Base-by-base conservation (phyloP, 805 yeast species). In the Huiozyma naganishii region DNA sequence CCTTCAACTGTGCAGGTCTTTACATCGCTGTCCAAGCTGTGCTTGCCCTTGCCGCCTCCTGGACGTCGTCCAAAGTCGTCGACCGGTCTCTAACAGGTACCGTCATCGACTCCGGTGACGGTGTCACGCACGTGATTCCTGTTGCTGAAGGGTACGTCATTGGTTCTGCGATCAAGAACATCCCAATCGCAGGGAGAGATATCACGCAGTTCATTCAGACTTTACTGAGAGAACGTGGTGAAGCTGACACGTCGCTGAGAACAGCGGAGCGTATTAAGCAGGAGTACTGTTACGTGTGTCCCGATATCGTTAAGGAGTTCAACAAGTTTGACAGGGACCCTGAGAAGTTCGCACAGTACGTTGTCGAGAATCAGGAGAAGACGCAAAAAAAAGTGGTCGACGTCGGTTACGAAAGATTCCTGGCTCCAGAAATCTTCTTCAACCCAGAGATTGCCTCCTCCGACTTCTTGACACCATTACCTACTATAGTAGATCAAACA, bases 1-100 rank as follows among this genome's bases (percentile, higher is more conserved):
- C 95, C 13, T 92, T 92, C 74, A 92, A 92, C 65, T 92, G 99
- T 69, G 97, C 97, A 12, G 99, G 99, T 47, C 72, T 92, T 48
- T 92, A 92, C 67, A 92, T 92, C 59, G 98, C 98, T 10, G 99
- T 92, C 11, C 99, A 92, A 70, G 99, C 99, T 0, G 99, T 92
- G 35, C 72, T 92, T 50, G 99, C 99, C 0, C 73, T 92, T 54
- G 99, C 99, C 6, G 98, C 98, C 1, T 87, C 96, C 6, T 92
- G 99, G 99, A 90, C 98, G 5, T 85, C 95, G 10, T 79, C 95
- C 12, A 92, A 92, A 62, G 97, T 88, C 29, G 81, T 80, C 48
- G 98, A 90, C 59, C 79, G 97, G 65, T 87, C 97, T 1, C 72
- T 92, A 54, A 92, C 98, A 6, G 99, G 99, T 65, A 92, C 97